Percentiles rank a stretch among this genome's conserved stretches.
Conservation (phyloP, 176 grass and related monocot species). For the Musa acuminata region DNA sequence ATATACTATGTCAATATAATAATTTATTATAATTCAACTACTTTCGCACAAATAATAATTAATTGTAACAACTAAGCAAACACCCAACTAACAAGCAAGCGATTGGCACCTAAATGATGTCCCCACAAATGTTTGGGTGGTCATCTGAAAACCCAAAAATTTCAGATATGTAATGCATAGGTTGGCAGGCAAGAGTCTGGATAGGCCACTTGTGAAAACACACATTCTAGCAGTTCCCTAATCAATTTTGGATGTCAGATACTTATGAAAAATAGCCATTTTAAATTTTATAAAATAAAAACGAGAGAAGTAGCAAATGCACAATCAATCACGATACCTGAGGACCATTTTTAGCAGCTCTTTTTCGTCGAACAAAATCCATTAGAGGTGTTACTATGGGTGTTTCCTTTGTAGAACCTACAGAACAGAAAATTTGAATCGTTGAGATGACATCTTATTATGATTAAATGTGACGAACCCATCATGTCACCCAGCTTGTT, state of each 20-base stretch:
- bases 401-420: constrained; percentile 19
- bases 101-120: too few relatives aligned
- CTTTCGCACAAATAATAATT: too few relatives aligned
- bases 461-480: neutral
- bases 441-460: neutral
- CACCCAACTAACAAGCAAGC: neutral
- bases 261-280: neutral
- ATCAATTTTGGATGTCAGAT: neutral
- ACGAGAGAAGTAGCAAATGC: neutral
- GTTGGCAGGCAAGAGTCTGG: too few relatives aligned
- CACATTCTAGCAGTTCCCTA: neutral
- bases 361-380: constrained; percentile 26
- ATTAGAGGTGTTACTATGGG: constrained; percentile 24
- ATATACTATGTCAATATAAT: too few relatives aligned
- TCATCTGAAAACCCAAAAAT: too few relatives aligned
- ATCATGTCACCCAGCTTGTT: neutral
- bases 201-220: neutral
- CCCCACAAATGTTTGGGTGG: too few relatives aligned
- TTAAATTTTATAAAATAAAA: neutral
- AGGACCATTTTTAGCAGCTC: constrained; percentile 21
- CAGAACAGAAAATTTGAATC: neutral
- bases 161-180: too few relatives aligned
- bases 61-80: too few relatives aligned
- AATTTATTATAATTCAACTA: too few relatives aligned
- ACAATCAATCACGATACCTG: constrained; percentile 12